phyloP scores from a whole-genome alignment of 1,139 yeast genomes.

The Zygosaccharomyces sapae region DNA sequence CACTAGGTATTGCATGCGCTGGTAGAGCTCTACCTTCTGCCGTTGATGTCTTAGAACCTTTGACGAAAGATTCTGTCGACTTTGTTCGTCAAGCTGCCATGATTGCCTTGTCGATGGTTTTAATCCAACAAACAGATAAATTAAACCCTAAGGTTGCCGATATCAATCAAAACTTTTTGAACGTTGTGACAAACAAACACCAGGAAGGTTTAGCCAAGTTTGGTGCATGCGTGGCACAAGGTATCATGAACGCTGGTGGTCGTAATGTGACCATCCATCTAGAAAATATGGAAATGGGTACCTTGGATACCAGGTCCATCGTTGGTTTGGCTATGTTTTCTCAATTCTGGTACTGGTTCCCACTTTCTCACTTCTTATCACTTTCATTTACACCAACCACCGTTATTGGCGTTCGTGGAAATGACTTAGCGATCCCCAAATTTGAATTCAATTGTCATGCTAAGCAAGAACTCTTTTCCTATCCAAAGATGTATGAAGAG shows the following conservation, averaged over 20 bases:
- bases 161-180: constrained; percentile 68
- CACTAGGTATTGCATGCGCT: constrained; percentile 94
- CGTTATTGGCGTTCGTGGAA: constrained; percentile 72
- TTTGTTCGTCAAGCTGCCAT: constrained; percentile 98
- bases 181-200: constrained; percentile 76
- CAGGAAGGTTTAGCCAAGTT: constrained; percentile 96
- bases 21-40: constrained; percentile 90
- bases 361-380: constrained; percentile 87
- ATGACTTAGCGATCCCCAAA: constrained; percentile 82
- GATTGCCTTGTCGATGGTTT: constrained; percentile 86
- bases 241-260: constrained; percentile 98
- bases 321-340: constrained; percentile 87
- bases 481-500: constrained; percentile 85
- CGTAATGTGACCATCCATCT: constrained; percentile 92
- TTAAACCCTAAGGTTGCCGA: constrained; percentile 75
- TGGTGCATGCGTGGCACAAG: constrained; percentile 97
- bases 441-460: constrained; percentile 78
- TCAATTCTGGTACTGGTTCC: constrained; percentile 99
- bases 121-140: constrained; percentile 89
- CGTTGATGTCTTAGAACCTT: constrained; percentile 85
- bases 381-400: constrained; percentile 92
- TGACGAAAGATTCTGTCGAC: constrained; percentile 90
- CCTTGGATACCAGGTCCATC: constrained; percentile 86
- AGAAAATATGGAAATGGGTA: constrained; percentile 87
- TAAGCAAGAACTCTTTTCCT: constrained; percentile 73